phyloP scores from a whole-genome alignment of 192 early-diverging fungal species.

The Phycomyces nitens region DNA sequence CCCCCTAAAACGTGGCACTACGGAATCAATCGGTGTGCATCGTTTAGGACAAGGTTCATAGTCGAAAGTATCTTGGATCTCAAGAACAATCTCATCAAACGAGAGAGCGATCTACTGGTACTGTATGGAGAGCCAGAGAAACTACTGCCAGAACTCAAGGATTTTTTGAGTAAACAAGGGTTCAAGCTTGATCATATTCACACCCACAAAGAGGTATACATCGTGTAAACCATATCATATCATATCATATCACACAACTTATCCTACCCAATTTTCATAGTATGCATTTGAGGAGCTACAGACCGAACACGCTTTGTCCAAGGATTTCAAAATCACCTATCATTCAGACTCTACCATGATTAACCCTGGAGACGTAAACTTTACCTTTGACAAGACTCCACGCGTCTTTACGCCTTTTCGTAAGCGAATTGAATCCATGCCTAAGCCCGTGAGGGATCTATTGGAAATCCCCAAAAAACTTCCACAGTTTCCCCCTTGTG shows the following conservation, averaged over 20 bases:
- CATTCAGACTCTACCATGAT: slow-evolving; percentile 11
- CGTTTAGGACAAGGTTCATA: slow-evolving; percentile 9
- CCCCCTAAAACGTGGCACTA: slow-evolving; percentile 15
- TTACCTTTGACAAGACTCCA: slow-evolving; percentile 19
- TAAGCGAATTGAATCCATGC: slow-evolving; percentile 29
- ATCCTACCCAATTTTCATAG: too few species aligned
- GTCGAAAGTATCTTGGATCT: slow-evolving; percentile 8
- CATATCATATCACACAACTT: background rate
- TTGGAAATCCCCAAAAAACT: slow-evolving; percentile 3
- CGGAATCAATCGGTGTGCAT: slow-evolving; percentile 2
- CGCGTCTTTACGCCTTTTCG: slow-evolving; percentile 36
- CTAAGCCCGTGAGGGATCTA: slow-evolving; percentile 5
- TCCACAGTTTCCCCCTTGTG: slow-evolving; percentile 1
- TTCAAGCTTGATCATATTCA: background rate
- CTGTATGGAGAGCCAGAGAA: slow-evolving; percentile 20
- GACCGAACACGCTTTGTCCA: background rate
- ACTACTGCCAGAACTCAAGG: background rate
- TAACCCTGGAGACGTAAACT: slow-evolving; percentile 15
- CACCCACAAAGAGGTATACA: slow-evolving; percentile 16
- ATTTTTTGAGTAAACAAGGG: background rate
- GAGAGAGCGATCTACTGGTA: slow-evolving; percentile 3
- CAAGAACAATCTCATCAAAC: background rate
- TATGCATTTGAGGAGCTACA: slow-evolving; percentile 19
- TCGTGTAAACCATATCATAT: too few species aligned
- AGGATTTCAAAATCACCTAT: background rate